These are phyloP conservation scores for Pichia paraexigua DNA, from an alignment of 805 yeast genomes.

Conservation along the genomic window DNA sequence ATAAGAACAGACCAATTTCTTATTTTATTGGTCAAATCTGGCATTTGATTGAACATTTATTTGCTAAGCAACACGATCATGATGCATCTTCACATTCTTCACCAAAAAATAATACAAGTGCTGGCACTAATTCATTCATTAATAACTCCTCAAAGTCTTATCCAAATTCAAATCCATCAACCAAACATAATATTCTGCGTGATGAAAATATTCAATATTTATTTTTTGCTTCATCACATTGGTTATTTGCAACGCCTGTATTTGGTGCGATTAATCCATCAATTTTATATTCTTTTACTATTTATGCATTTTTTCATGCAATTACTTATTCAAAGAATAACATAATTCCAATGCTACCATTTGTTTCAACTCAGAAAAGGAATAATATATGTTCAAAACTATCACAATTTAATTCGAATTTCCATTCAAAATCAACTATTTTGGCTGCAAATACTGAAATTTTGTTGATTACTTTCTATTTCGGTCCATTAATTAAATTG, in stretches of 20 bases:
- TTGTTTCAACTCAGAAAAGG: conserved; percentile 19
- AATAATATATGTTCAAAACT: conserved; percentile 25
- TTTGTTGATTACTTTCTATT: conserved; percentile 31
- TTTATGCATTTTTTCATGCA: conserved; percentile 59
- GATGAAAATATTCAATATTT: conserved; percentile 65
- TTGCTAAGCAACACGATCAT: neutral
- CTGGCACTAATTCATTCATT: neutral
- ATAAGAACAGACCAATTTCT: conserved; percentile 32
- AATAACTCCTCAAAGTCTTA: neutral
- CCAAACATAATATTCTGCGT: conserved; percentile 20
- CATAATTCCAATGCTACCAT: conserved; percentile 45
- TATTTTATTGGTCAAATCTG: conserved; percentile 22
- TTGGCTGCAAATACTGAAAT: conserved; percentile 42
- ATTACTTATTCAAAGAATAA: conserved; percentile 48
- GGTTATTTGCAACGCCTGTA: conserved; percentile 24
- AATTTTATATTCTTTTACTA: conserved; percentile 49
- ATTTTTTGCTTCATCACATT: conserved; percentile 32
- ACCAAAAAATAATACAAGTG: neutral
- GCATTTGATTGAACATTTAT: conserved; percentile 1
- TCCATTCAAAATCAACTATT: conserved; percentile 34
- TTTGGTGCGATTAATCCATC: conserved; percentile 25
- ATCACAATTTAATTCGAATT: conserved; percentile 29
- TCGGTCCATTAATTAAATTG: conserved; percentile 37
- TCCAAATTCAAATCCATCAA: neutral
- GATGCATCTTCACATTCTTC: neutral